Base-by-base conservation (phyloP, 148 eudicot species). In the Vaccinium corymbosum region DNA sequence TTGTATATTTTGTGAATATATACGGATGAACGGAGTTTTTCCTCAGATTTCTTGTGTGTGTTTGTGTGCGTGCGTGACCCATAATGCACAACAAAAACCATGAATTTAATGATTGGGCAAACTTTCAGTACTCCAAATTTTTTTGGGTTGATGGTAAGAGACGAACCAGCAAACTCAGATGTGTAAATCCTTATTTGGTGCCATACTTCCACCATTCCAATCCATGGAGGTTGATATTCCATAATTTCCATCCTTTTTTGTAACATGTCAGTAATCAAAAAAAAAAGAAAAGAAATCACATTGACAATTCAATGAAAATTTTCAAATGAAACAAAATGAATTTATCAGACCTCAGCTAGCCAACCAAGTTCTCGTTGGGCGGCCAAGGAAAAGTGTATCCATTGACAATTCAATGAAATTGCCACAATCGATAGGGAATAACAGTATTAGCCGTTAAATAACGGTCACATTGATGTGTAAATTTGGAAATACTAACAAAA, bases 391-490 rank as follows among this genome's bases (percentile, higher is more conserved):
- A 78, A 78, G 20, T 51, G 15, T 2, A 77, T 25, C 80, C 59
- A 11, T 50, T 50, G 57, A 77, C 51, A 48, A 76, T 77, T 75
- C 15, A n/a, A 27, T 5, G 46, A 25, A 51, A 25, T 50, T 22
- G 57, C 80, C 80, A 51, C 35, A 25, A 3, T 14, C 14, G 59
- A 52, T 2, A n/a, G 78, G 19, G 59, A 51, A 62, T 27, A 78
- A 12, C 61, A 17, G 2, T 51, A 25, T 52, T 78, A 52, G 29
- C 61, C 61, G 61, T 52, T 52, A 27, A 4, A 51, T 13, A 51
- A 78, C 80, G 80, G 61, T 52, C 61, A 15, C 35, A 25, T 78
- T 27, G 59, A 78, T 49, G 80, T 76, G 59, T 7, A 22, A 19
- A 20, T 48, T 19, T 8, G 29, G 9, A 76, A 76, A 76, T 42